phyloP scores from a whole-genome alignment of 257 asterid genomes.

The Jacaranda mimosifolia region DNA sequence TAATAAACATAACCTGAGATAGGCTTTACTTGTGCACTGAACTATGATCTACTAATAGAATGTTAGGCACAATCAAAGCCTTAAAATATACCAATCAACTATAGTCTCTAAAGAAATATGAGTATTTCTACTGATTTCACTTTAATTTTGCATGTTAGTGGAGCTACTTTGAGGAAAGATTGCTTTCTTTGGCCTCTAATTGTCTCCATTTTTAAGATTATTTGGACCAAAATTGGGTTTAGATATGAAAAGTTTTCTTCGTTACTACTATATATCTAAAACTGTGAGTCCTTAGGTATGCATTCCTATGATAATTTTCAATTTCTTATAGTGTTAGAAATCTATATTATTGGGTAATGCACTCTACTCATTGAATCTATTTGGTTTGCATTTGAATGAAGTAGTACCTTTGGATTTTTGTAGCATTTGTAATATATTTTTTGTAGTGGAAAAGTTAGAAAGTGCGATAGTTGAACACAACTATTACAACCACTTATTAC shows the following conservation, averaged over 20 bases:
- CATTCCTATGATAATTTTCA: not conserved
- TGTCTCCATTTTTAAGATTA: not conserved
- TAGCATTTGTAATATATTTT: not conserved
- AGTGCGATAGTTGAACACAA: not conserved
- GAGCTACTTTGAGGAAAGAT: not conserved
- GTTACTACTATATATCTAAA: slow-evolving; percentile 11
- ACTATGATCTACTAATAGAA: not conserved
- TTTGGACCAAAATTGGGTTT: not conserved
- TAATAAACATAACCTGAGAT: not conserved
- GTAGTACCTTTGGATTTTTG: not conserved
- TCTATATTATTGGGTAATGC: not conserved
- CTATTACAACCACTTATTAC: no score
- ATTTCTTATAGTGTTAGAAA: not conserved
- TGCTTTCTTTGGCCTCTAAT: not conserved
- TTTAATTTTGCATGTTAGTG: not conserved
- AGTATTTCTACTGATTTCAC: slow-evolving; percentile 14
- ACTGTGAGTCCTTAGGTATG: not conserved
- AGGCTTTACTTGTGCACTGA: not conserved
- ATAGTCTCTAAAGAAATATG: not conserved
- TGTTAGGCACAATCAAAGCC: slow-evolving; percentile 21
- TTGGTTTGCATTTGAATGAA: not conserved
- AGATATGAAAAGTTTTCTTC: not conserved
- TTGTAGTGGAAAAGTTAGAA: not conserved
- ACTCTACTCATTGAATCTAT: not conserved
- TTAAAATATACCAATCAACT: not conserved